phyloP scores from a whole-genome alignment of 2,329 filamentous ascomycete species.

The Zasmidium cellare region DNA sequence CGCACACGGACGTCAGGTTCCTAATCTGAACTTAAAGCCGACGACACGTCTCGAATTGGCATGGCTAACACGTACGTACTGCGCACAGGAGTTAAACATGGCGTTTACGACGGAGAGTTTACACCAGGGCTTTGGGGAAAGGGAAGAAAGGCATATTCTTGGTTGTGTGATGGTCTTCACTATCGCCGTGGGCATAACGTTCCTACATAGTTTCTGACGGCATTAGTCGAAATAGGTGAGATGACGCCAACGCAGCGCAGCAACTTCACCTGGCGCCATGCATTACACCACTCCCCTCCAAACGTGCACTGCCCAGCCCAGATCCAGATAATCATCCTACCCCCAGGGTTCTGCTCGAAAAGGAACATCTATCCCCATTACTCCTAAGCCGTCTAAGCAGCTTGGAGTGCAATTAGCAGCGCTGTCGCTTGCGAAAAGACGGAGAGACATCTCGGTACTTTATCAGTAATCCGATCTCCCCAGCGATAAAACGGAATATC shows the following conservation, averaged over 20 bases:
- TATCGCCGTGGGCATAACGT: neutral
- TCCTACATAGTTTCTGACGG: neutral
- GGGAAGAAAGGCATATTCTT: no score
- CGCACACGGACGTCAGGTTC: neutral
- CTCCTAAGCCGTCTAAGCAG: no score
- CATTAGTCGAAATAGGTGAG: neutral
- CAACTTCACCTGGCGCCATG: neutral
- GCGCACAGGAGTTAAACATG: no score
- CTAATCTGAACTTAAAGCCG: neutral
- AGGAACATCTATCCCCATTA: no score
- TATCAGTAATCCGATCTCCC: neutral
- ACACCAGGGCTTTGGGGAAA: no score
- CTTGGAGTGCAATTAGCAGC: no score
- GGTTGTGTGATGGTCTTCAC: no score
- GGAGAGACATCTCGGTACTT: neutral
- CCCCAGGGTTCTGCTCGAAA: no score
- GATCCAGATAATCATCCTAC: neutral
- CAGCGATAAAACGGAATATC: neutral
- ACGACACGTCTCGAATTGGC: neutral
- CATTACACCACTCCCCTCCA: neutral
- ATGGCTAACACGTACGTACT: no score
- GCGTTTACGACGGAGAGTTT: no score
- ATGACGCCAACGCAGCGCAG: neutral
- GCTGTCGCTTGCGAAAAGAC: no score
- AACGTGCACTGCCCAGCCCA: neutral